phyloP scores from a whole-genome alignment of 1,284 basidiomycete species.

The Puccinia polysora region DNA sequence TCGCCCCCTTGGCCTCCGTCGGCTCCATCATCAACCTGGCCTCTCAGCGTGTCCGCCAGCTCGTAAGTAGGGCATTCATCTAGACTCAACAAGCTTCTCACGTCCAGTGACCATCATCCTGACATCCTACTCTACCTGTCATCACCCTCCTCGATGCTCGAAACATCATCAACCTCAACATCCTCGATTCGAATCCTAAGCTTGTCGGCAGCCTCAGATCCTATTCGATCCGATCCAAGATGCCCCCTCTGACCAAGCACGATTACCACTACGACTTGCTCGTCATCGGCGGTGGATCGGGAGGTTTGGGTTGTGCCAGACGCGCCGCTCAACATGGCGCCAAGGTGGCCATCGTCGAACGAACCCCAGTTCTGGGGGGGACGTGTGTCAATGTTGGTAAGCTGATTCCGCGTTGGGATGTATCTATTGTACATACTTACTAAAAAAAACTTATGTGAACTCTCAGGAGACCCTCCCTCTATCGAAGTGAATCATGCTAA shows the following conservation, averaged over 20 bases:
- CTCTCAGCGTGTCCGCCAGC: too few relatives aligned
- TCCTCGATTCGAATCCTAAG: neutral
- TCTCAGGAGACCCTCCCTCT: neutral
- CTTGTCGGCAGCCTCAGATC: constrained; percentile 6
- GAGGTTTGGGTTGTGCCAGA: constrained; percentile 61
- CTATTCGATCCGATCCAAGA: neutral
- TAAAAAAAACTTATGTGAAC: constrained; percentile 20
- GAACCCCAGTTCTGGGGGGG: constrained; percentile 72
- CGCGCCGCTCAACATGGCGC: constrained; percentile 86
- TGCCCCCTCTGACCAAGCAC: constrained; percentile 54
- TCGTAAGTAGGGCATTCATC: too few relatives aligned
- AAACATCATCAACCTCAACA: too few relatives aligned
- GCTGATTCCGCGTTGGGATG: constrained; percentile 53
- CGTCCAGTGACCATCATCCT: too few relatives aligned
- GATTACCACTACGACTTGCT: constrained; percentile 67
- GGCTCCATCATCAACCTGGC: too few relatives aligned
- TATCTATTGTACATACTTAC: constrained; percentile 11
- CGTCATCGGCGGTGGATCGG: constrained; percentile 77
- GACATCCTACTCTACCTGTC: too few relatives aligned
- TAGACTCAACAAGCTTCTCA: too few relatives aligned
- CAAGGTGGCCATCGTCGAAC: constrained; percentile 86
- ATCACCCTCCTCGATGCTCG: too few relatives aligned
- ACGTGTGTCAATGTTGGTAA: constrained; percentile 89
- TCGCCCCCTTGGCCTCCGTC: too few relatives aligned
- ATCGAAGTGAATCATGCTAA: constrained; percentile 7